phyloP scores from a whole-genome alignment of 352 stramenopile genomes.

The Pythium periplocum region DNA sequence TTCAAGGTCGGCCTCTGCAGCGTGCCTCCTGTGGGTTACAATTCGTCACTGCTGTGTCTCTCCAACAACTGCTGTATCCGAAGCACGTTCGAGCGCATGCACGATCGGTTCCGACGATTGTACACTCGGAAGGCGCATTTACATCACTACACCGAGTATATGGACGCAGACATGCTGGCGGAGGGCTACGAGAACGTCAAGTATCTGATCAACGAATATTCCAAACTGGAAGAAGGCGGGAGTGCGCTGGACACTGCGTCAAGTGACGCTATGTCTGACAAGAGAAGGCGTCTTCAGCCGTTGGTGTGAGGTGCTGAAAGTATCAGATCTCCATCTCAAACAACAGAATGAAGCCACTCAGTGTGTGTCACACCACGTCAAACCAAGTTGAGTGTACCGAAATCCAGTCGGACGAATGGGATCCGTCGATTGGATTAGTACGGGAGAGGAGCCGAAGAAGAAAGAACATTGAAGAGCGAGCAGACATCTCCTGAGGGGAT shows the following conservation, averaged over 20 bases:
- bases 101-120: slow-evolving; percentile 69
- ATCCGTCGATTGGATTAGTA: too few species aligned
- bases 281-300: slow-evolving; percentile 29
- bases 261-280: not conserved
- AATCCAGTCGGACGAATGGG: too few species aligned
- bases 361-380: too few species aligned
- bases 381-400: too few species aligned
- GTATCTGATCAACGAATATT: slow-evolving; percentile 63
- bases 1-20: slow-evolving; percentile 86
- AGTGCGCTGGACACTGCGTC: slow-evolving; percentile 1
- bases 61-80: slow-evolving; percentile 88
- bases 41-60: slow-evolving; percentile 68
- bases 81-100: slow-evolving; percentile 75
- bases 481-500: too few species aligned
- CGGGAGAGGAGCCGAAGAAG: too few species aligned
- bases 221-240: slow-evolving; percentile 38
- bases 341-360: too few species aligned
- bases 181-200: slow-evolving; percentile 55
- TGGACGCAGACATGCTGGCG: slow-evolving; percentile 47
- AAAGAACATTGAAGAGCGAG: too few species aligned
- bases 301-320: slow-evolving; percentile 15
- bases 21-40: slow-evolving; percentile 53
- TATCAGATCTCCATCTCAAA: too few species aligned
- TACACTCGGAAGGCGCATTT: slow-evolving; percentile 76
- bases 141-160: slow-evolving; percentile 87